Conservation (phyloP, 441 rosid genomes). For the Croton setiger region DNA sequence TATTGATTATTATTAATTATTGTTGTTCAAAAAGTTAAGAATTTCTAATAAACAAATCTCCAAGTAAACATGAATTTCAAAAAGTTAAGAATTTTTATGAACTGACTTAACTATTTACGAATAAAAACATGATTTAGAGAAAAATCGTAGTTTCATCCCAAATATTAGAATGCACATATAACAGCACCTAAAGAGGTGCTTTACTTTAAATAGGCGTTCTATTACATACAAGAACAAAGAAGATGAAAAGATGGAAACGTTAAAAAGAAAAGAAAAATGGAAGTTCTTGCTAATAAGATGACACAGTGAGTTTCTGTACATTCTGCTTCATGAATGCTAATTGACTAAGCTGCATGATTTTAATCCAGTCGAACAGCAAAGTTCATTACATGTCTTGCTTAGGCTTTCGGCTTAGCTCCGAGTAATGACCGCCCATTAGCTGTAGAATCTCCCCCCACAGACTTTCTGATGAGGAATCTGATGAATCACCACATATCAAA, state of each 20-base stretch:
- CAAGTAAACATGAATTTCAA: no score
- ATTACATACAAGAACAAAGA: not conserved
- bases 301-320: constrained; percentile 43
- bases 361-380: constrained; percentile 4
- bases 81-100: no score
- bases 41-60: no score
- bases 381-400: constrained; percentile 57
- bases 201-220: not conserved
- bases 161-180: not conserved
- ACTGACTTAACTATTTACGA: no score
- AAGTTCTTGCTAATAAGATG: not conserved
- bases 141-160: no score
- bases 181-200: not conserved
- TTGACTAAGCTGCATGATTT: constrained; percentile 20
- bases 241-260: not conserved
- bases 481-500: constrained; percentile 51
- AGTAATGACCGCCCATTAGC: constrained; percentile 88
- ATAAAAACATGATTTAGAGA: no score
- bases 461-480: constrained; percentile 45
- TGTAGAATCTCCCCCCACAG: constrained; percentile 91
- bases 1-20: no score
- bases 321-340: constrained; percentile 28
- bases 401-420: constrained; percentile 88
- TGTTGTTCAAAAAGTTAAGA: no score
- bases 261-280: not conserved